Evolutionary conservation across 768 basidiomycete species (phyloP).

Genomic region (Tylopilus felleus): DNA sequence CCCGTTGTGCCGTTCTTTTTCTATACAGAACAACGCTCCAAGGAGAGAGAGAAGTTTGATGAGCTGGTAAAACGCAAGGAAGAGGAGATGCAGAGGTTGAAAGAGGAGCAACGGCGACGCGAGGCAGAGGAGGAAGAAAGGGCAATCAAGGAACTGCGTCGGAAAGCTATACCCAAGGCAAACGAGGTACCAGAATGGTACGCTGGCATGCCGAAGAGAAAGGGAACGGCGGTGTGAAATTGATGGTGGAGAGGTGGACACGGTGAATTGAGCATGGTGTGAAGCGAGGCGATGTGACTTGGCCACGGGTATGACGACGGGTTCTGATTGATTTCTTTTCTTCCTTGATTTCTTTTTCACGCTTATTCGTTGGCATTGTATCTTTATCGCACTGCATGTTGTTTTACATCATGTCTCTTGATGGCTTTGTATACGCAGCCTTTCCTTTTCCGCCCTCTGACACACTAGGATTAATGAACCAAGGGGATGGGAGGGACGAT

Average conservation of each 20-base stretch:
- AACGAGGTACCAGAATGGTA: constrained; percentile 79
- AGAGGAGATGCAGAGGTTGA: constrained; percentile 41
- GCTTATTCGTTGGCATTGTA: not conserved
- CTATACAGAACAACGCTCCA: constrained; percentile 53
- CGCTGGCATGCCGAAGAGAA: constrained; percentile 60
- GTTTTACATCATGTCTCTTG: constrained; percentile 12
- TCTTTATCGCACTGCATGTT: constrained; percentile 17
- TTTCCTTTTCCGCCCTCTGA: constrained; percentile 3
- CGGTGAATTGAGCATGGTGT: constrained; percentile 10
- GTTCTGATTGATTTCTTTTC: constrained; percentile 2
- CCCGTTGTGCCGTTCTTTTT: constrained; percentile 39
- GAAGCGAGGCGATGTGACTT: constrained; percentile 18
- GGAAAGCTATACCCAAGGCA: constrained; percentile 62
- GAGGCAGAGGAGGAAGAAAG: constrained; percentile 55
- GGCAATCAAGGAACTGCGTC: constrained; percentile 59
- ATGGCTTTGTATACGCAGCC: not conserved
- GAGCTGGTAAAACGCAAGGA: constrained; percentile 54
- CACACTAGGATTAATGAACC: constrained; percentile 24
- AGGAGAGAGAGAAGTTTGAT: constrained; percentile 65
- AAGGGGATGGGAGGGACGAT: constrained; percentile 15
- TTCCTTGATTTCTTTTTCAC: not conserved
- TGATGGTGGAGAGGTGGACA: not conserved
- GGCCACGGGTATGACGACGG: constrained; percentile 4
- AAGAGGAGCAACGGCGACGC: constrained; percentile 46
- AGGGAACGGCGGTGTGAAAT: constrained; percentile 23